Evolutionary conservation across 2,329 filamentous ascomycete species (phyloP), one percentile per base, ranked within the genome.

Genomic region (Ascochyta pisi): DNA sequence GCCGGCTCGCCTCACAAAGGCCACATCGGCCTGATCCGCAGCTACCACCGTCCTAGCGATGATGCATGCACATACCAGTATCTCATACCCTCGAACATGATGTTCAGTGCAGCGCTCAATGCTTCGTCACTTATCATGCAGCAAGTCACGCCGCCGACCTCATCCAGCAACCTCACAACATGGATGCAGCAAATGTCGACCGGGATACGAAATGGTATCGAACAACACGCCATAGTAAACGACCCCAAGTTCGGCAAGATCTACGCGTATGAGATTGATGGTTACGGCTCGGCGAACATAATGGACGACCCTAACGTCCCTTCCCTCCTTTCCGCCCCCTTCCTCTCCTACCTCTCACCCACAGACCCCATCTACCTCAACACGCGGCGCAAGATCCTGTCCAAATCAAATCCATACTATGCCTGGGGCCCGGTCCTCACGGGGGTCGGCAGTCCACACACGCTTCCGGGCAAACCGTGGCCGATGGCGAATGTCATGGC

Each of bases 301-400:
- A 90, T 90, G 87, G 88, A 90, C 66, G 88, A 90, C 52, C 86
- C 88, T 9, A 90, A 90, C 60, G 82, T 90, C 38, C 88, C 88
- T 0, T 87, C 84, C 15, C 78, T 90, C 1, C 79, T 90, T 19
- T 84, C 85, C 0, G 82, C 87, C 12, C 87, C 88, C 0, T 85
- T 88, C 60, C 75, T 89, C 29, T 83, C 84, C 7, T 90, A 86
- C 57, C 62, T 78, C 0, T 64, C 76, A 5, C 46, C 57, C 4
- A 33, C 37, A 31, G 77, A 82, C 52, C 50, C 64, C 1, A 68
- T 80, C 15, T 82, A 83, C 52, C 73, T 73, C 27, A 76, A 76
- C 51, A 83, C 81, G 0, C 75, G 81, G 9, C 58, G 63, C 4
- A 73, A 78, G 49, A 68, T 82, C 3, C 68, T 83, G 0, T 75